phyloP scores from a whole-genome alignment of 768 basidiomycete species.

The Mycena indigotica region DNA sequence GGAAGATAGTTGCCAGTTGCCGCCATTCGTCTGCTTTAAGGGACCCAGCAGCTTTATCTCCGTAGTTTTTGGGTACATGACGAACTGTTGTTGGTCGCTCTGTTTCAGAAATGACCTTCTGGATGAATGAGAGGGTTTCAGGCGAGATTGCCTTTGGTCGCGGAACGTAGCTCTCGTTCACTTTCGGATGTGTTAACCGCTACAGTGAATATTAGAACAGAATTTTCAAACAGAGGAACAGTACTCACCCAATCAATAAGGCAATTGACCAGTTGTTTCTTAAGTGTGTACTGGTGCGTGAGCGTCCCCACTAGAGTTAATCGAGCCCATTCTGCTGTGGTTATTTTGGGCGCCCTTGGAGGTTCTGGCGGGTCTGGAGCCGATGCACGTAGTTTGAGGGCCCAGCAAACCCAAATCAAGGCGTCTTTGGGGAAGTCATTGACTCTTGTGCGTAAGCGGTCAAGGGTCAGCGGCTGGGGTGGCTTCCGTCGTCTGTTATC shows the following conservation, averaged over 20 bases:
- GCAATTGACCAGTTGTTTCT: background rate
- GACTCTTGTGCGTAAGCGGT: background rate
- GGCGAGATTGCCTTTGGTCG: slow-evolving; percentile 1
- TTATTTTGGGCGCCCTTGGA: background rate
- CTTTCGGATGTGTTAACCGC: background rate
- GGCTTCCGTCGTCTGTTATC: background rate
- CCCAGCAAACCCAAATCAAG: slow-evolving; percentile 6
- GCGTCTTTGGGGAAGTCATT: background rate
- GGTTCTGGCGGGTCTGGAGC: background rate
- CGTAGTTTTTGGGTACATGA: slow-evolving; percentile 31
- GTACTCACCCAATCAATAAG: background rate
- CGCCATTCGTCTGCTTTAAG: slow-evolving; percentile 44
- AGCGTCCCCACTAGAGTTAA: background rate
- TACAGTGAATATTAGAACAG: background rate
- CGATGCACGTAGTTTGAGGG: background rate
- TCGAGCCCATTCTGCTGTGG: background rate
- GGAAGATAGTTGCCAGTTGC: slow-evolving; percentile 29
- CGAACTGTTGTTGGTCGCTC: slow-evolving; percentile 28
- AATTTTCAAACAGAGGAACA: background rate
- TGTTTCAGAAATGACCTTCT: slow-evolving; percentile 26
- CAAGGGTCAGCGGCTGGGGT: background rate
- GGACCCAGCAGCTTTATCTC: slow-evolving; percentile 29
- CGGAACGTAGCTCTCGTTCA: background rate
- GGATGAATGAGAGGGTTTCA: slow-evolving; percentile 18
- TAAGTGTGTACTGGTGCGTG: background rate